Percentiles rank a stretch among this genome's conserved stretches.
phyloP scores from a whole-genome alignment of 2,329 filamentous ascomycete genomes.

The Verticillium nonalfalfae region DNA sequence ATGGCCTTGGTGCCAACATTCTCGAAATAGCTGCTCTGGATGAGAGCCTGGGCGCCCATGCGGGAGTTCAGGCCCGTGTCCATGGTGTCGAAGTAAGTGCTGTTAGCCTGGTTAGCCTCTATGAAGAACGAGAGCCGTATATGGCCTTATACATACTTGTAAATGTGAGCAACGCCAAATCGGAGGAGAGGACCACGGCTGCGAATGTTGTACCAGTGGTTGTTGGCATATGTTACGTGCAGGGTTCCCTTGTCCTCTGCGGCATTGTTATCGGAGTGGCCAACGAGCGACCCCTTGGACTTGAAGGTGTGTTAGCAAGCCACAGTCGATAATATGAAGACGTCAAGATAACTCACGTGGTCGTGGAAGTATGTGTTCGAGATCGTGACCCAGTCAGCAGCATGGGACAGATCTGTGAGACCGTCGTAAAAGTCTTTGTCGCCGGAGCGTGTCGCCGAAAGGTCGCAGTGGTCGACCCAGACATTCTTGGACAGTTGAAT shows the following conservation, averaged over 20 bases:
- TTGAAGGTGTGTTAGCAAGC: neutral
- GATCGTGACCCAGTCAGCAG: conserved; percentile 49
- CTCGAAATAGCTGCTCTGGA: conserved; percentile 43
- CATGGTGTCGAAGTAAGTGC: conserved; percentile 2
- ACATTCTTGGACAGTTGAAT: conserved; percentile 46
- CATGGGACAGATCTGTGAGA: conserved; percentile 54
- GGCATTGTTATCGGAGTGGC: conserved; percentile 47
- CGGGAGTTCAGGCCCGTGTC: conserved; percentile 42
- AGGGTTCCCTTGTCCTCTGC: conserved; percentile 51
- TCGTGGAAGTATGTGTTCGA: conserved; percentile 25
- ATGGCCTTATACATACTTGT: conserved; percentile 23
- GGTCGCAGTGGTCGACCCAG: conserved; percentile 59
- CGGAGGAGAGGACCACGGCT: conserved; percentile 52
- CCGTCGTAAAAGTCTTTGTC: conserved; percentile 64
- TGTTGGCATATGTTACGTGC: conserved; percentile 55
- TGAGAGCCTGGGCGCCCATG: conserved; percentile 42
- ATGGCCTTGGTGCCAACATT: conserved; percentile 24
- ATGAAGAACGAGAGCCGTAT: no score
- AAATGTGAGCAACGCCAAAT: conserved; percentile 53
- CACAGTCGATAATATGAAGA: neutral
- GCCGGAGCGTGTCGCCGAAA: conserved; percentile 38
- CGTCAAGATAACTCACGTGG: conserved; percentile 24
- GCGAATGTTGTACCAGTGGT: conserved; percentile 56
- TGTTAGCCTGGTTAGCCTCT: neutral
- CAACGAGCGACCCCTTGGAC: conserved; percentile 51